These are phyloP conservation scores for Fraxinus xanthoxyloides DNA, from an alignment of 305 asterid species.

Conservation along the genomic window DNA sequence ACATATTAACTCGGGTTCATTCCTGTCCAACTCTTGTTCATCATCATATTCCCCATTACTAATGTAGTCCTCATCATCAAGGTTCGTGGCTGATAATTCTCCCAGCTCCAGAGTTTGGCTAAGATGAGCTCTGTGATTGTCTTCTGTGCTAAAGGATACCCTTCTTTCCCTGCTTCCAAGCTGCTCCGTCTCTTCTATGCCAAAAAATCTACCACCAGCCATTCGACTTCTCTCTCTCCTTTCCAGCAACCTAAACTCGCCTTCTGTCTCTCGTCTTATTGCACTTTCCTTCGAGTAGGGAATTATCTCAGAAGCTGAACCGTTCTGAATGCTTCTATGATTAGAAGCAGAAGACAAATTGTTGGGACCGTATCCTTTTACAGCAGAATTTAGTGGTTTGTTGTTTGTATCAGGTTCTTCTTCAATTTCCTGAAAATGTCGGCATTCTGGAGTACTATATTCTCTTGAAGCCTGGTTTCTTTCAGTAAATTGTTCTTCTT, in stretches of 20 bases:
- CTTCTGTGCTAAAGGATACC: slow-evolving; percentile 79
- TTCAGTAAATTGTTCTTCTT: slow-evolving; percentile 40
- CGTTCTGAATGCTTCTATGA: slow-evolving; percentile 38
- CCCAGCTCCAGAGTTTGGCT: slow-evolving; percentile 59
- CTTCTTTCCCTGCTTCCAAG: slow-evolving; percentile 70
- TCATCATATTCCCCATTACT: slow-evolving; percentile 73
- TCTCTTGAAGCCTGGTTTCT: not conserved
- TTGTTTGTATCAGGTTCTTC: slow-evolving; percentile 52
- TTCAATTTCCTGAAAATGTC: slow-evolving; percentile 53
- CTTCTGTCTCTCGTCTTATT: slow-evolving; percentile 90
- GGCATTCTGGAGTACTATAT: slow-evolving; percentile 29
- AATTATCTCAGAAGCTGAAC: slow-evolving; percentile 41
- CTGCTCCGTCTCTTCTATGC: slow-evolving; percentile 82
- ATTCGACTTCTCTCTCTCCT: slow-evolving; percentile 79
- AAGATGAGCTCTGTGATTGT: slow-evolving; percentile 40
- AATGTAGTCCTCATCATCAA: slow-evolving; percentile 71
- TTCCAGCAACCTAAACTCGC: slow-evolving; percentile 79
- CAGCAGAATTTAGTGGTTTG: slow-evolving; percentile 29
- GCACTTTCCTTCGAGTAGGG: slow-evolving; percentile 79
- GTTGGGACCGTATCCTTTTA: no score
- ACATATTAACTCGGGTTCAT: slow-evolving; percentile 64
- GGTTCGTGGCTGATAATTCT: slow-evolving; percentile 50
- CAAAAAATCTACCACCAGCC: slow-evolving; percentile 75
- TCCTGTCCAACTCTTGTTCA: slow-evolving; percentile 51
- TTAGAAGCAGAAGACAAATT: not conserved